Base-by-base conservation (phyloP, 139 green algal species). In the Astrephomene gubernaculifera region DNA sequence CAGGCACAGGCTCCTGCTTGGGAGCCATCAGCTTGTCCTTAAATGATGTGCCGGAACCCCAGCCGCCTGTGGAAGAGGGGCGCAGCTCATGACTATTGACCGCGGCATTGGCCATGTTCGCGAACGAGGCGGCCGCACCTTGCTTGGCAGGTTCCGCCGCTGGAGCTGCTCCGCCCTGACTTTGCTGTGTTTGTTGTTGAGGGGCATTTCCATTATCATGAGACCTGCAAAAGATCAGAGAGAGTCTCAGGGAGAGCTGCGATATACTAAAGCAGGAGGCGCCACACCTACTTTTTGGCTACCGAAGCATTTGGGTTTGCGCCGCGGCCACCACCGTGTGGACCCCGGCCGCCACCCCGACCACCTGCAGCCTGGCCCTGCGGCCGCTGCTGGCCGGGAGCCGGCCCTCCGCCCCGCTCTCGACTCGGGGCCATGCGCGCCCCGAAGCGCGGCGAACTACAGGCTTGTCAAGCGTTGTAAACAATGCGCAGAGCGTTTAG, bases 11-110 rank as follows among this genome's bases (percentile, higher is more conserved):
- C 78, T 84, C 78, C 63, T 53, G 43, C 78, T 84, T 84, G 0
- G 57, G 74, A 9, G 78, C 78, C 43, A 84, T 52, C 24, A 84
- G 35, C 22, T 84, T 84, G 2, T 84, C 78, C 78, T 74, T 84
- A 49, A 84, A 84, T 3, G 78, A 84, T 14, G 39, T 74, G 31
- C 78, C 78, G 53, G 57, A 74, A 52, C 71, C 71, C 71, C 71
- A 79, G 14, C n/a, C 71, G 3, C 71, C 45, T 79, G 31, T 17
- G 43, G 12, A n/a, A 17, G 49, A 12, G 49, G 17, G 49, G 17
- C 14, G 49, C 17, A 17, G 49, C 17, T 57, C 49, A 57, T 12
- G 49, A 57, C 49, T 17, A 57, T 19, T 25, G 49, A 25, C 17
- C 17, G 49, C 49, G 49, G 60, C 60, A 8, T 29, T 67, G 17